Evolutionary conservation across 495 filamentous ascomycete species (phyloP), one percentile per base, ranked within the genome.

Genomic region (Neurospora sp.): DNA sequence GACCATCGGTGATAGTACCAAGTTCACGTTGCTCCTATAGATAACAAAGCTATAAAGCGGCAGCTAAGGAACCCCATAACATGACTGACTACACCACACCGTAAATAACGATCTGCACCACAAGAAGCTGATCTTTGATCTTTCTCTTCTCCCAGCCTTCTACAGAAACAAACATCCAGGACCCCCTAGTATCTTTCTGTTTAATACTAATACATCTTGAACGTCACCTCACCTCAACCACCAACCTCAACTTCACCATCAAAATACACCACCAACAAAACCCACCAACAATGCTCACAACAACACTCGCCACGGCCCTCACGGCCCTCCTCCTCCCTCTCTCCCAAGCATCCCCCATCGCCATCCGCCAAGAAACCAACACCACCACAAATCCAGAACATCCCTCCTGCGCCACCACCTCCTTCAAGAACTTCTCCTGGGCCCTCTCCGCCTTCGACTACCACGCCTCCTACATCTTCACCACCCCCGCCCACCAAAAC

Each of bases 401-500:
- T 6, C n/a, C 70, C 18, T 74, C 79, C 39, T 84, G 82, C 69
- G 73, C 79, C 38, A 70, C 72, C 22, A 73, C 75, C 16, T 82
- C 82, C 16, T 79, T 82, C 73, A 61, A 71, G 42, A 59, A 74
- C 71, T 81, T 83, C 70, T n/a, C 70, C 11, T 85, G 83, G 83
- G 69, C 65, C 6, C 46, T 82, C 42, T 72, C 76, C 48, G 69
- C 71, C 73, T 81, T 85, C 72, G 78, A 79, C 71, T 85, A 80
- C 77, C 78, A 81, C 75, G 79, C 81, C 20, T 73, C 72, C 20
- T 83, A 81, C 76, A 75, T 78, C 71, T 85, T 83, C 79, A 80
- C 79, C 0, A 85, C 81, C 2, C 83, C 83, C 0, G 80, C 83
- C 4, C 83, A 85, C 75, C 83, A 85, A 69, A 83, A 81, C 71